Evolutionary conservation across 257 asterid species (phyloP), one percentile per base, ranked within the genome.

Genomic region (Nicotiana undulata): DNA sequence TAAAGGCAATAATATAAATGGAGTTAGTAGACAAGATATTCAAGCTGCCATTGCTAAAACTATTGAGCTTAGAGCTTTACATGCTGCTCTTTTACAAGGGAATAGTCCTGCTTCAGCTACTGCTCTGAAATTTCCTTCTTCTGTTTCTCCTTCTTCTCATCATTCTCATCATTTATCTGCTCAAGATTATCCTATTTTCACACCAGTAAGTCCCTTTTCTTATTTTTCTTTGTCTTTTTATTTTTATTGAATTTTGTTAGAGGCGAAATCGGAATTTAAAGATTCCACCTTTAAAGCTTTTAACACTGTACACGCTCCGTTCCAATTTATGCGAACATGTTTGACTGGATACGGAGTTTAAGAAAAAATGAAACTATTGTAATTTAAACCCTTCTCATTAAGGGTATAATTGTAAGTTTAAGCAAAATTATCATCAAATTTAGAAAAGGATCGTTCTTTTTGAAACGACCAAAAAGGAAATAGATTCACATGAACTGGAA

Each of bases 171-270:
- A 90, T 74, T 84, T 95, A 9, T 92, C 97, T 17, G 92, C 99
- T 0, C 98, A 91, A 52, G 99, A 95, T 81, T 95, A 93, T 84
- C 98, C 98, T 18, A 94, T 93, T 88, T 95, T 95, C 28, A 93
- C 97, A 67, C 98, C 98, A 6, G 99, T 95, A 82, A 92, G 91
- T 87, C 22, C 9, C 26, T 10, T 11, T 63, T 28, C 18, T 53
- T 46, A 3, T 2, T 63, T 67, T 3, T 9, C 15, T 12, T 32
- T 32, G 0, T 56, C 46, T 66, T 29, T 63, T 20, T 2, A 22
- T 76, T 49, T 52, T 63, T 40, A 61, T 2, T 10, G 55, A 0
- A 1, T 61, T 24, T 4, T 61, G 13, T 11, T 4, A 44, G 5
- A 68, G 10, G 16, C 53, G 15, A 4, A 49, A 37, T 37, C n/a